A percentile compares a stretch with the other conserved stretches of the same genome.
These are phyloP conservation scores for Venturia pyrina DNA, from an alignment of 2,329 filamentous ascomycete genomes.

Conservation along the genomic window DNA sequence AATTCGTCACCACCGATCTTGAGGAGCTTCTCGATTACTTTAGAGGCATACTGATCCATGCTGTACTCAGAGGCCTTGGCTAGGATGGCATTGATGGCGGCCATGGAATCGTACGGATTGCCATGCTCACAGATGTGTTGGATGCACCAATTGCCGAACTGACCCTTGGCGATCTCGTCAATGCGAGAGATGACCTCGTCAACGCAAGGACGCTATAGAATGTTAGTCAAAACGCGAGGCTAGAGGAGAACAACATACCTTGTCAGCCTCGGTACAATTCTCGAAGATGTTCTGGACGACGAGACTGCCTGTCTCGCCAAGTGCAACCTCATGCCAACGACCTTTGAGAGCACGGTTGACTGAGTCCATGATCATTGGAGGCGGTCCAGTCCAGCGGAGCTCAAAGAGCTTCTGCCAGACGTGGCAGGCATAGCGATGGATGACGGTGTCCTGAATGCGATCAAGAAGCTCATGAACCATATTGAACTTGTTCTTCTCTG, in stretches of 20 bases:
- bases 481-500: constrained; percentile 93
- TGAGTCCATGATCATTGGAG: constrained; percentile 96
- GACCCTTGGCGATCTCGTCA: constrained; percentile 90
- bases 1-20: constrained; percentile 93
- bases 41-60: constrained; percentile 98
- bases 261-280: constrained; percentile 97
- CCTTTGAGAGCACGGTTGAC: constrained; percentile 91
- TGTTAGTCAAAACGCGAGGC: constrained; percentile 14
- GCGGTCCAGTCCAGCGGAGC: constrained; percentile 86
- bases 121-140: constrained; percentile 99
- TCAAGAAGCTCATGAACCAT: constrained; percentile 98
- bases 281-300: constrained; percentile 99
- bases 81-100: constrained; percentile 91
- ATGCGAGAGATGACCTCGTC: constrained; percentile 93
- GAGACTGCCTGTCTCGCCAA: constrained; percentile 93
- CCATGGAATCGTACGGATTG: constrained; percentile 77
- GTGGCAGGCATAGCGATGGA: constrained; percentile 96
- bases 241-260: constrained; percentile 45
- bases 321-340: constrained; percentile 98
- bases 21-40: constrained; percentile 97
- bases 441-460: constrained; percentile 92
- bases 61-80: constrained; percentile 91
- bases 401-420: constrained; percentile 99
- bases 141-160: constrained; percentile 99
- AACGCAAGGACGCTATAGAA: constrained; percentile 77